Percentiles rank a stretch among this genome's conserved stretches.
Conservation (phyloP, 805 yeast genomes). For the Yarrowia sp. region DNA sequence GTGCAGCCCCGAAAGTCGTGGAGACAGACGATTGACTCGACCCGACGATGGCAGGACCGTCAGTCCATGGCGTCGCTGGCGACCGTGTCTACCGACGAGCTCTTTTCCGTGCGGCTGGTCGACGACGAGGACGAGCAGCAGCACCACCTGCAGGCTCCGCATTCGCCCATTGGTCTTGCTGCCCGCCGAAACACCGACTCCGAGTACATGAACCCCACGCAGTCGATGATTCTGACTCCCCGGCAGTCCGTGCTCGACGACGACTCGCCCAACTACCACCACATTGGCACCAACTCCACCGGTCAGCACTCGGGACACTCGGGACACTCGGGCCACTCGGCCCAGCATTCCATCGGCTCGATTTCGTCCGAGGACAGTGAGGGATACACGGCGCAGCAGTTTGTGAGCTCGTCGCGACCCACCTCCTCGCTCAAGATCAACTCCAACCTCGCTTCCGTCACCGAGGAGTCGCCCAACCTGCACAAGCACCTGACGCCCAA, state of each 20-base stretch:
- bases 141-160: conserved; percentile 13
- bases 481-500: conserved; percentile 24
- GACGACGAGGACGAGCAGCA: conserved; percentile 50
- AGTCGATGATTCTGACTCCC: conserved; percentile 44
- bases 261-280: conserved; percentile 45
- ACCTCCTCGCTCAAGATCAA: conserved; percentile 16
- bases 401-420: conserved; percentile 32
- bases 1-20: conserved; percentile 60
- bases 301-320: conserved; percentile 22
- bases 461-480: conserved; percentile 32
- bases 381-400: conserved; percentile 23
- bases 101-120: conserved; percentile 78
- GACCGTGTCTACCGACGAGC: conserved; percentile 84
- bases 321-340: conserved; percentile 5
- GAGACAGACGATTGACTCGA: conserved; percentile 57
- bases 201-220: conserved; percentile 45
- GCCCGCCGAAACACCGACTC: conserved; percentile 40
- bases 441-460: conserved; percentile 29
- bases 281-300: conserved; percentile 24
- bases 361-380: conserved; percentile 29
- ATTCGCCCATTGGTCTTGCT: conserved; percentile 12
- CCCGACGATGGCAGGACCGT: conserved; percentile 57
- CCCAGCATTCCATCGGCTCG: conserved; percentile 31
- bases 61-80: conserved; percentile 75
- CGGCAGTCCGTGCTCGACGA: conserved; percentile 45